Base-by-base conservation (phyloP, 306 rosid species). In the Sicyos baderoa region DNA sequence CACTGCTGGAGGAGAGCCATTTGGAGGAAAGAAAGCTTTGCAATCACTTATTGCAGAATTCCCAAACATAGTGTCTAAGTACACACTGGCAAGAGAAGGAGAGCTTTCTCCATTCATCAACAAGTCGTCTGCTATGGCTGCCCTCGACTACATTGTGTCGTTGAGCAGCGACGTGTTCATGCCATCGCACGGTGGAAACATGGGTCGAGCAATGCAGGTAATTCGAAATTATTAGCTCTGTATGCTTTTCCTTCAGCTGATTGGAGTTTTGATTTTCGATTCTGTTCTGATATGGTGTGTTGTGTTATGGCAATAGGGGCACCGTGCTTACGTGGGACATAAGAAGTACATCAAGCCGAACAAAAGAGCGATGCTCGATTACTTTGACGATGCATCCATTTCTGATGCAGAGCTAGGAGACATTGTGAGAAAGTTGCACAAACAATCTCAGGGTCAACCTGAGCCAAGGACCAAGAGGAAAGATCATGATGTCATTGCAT, bases 171-270 rank as follows among this genome's bases (percentile, higher is more conserved):
- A 83, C 18, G 81, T 83, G 44, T 85, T 83, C 52, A 61, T 83
- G 23, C 89, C 82, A 5, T 85, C 87, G 8, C 87, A 83, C 25
- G 82, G 87, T 3, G 87, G 84, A 63, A 85, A 85, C 48, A 85
- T 85, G 85, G 89, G 87, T 59, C 78, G 84, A 45, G 85, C 83
- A 4, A 82, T 85, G 84, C 83, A 82, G 79, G 83, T 82, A 44
- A 60, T 16, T 4, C 9, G 11, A n/a, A n/a, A 21, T 64, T 15
- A 35, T 29, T 4, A 40, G 45, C 9, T 13, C 10, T 4, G 0
- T 27, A 40, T 45, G 42, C 45, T 55, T 55, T 21, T 29, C 16
- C 14, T 7, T 6, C 10, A 17, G 10, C 15, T 19, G 35, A 10
- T 7, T 12, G 13, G 9, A 8, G 44, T 52, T 49, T 3, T 50